phyloP scores from a whole-genome alignment of 1,284 basidiomycete genomes.

The Cryptococcus neoformans region DNA sequence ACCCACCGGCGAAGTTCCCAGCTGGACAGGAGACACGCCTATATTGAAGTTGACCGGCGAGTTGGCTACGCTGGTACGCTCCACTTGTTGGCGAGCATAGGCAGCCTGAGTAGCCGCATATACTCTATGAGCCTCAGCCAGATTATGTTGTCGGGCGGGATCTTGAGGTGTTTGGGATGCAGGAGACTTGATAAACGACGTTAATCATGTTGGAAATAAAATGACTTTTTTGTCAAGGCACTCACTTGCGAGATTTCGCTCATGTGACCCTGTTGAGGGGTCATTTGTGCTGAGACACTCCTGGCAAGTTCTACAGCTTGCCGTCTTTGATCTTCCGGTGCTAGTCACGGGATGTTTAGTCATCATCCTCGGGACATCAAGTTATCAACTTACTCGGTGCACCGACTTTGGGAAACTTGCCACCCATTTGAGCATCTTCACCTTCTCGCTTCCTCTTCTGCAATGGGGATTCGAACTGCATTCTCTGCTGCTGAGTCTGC shows the following conservation, averaged over 20 bases:
- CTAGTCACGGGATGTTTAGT: background rate
- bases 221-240: background rate
- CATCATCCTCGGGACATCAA: no score
- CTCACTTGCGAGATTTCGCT: slow-evolving; percentile 13
- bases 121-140: slow-evolving; percentile 18
- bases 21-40: slow-evolving; percentile 20
- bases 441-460: slow-evolving; percentile 15
- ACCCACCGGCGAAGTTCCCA: slow-evolving; percentile 11
- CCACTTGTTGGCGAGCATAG: slow-evolving; percentile 18
- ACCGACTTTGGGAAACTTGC: no score
- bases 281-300: slow-evolving; percentile 12
- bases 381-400: no score
- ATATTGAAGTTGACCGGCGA: slow-evolving; percentile 16
- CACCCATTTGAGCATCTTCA: background rate
- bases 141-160: background rate
- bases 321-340: slow-evolving; percentile 18
- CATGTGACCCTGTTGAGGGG: background rate
- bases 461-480: background rate
- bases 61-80: slow-evolving; percentile 8
- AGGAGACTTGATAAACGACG: background rate
- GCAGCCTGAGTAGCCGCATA: slow-evolving; percentile 21
- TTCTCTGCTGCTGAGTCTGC: no score
- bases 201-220: background rate
- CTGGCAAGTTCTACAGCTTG: slow-evolving; percentile 25
- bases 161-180: background rate